Percentiles rank a stretch among this genome's conserved stretches.
Evolutionary conservation across 176 grass and related monocot species (phyloP).

Genomic region (Carex kokanica): DNA sequence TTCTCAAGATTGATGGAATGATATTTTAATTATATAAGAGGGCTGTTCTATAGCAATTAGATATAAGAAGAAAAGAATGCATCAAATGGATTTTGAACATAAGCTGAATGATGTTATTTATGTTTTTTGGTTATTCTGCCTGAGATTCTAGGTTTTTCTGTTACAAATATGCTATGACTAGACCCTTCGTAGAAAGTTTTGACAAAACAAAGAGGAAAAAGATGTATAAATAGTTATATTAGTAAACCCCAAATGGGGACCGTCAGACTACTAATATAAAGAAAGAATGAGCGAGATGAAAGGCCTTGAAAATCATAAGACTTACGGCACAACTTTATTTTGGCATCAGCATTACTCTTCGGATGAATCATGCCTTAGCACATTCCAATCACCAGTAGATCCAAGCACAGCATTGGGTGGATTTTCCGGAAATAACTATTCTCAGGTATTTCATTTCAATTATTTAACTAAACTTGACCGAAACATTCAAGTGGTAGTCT

Average conservation of each 20-base stretch:
- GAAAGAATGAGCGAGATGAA: not conserved
- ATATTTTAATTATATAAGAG: not conserved
- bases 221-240: not conserved
- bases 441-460: constrained; percentile 52
- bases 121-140: not conserved
- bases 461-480: not conserved
- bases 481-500: not conserved
- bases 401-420: constrained; percentile 85
- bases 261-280: not conserved
- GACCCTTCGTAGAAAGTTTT: not conserved
- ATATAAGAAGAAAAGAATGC: not conserved
- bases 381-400: constrained; percentile 80
- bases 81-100: not conserved
- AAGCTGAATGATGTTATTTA: not conserved
- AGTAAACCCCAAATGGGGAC: not conserved
- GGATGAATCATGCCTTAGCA: constrained; percentile 73
- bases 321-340: not conserved
- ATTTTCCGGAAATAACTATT: constrained; percentile 81
- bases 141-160: constrained; percentile 1
- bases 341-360: constrained; percentile 92
- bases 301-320: not conserved
- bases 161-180: not conserved
- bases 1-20: not conserved
- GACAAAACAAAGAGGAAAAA: not conserved
- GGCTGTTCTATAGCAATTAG: not conserved